Percentiles rank a stretch among this genome's conserved stretches.
These are phyloP conservation scores for Emmonsiellopsis sp. DNA, from an alignment of 2,329 filamentous ascomycete species.

Conservation along the genomic window DNA sequence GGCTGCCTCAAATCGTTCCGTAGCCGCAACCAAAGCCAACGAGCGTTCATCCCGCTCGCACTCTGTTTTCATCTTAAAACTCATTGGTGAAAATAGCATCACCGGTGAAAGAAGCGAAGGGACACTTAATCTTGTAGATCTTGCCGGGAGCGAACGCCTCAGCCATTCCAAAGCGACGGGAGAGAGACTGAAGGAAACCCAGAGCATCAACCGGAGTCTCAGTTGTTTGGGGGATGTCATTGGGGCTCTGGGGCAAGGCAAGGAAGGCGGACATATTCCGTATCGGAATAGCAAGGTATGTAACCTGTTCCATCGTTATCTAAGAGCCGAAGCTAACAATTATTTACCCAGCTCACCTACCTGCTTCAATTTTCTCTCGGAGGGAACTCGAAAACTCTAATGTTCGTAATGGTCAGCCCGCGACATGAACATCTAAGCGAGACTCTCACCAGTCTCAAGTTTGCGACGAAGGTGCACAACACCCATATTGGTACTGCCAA, in stretches of 20 bases:
- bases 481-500: conserved; percentile 85
- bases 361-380: conserved; percentile 89
- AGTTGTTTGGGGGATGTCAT: conserved; percentile 92
- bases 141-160: conserved; percentile 85
- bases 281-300: conserved; percentile 87
- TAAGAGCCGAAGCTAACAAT: background rate
- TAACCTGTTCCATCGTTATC: conserved; percentile 1
- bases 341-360: conserved; percentile 62
- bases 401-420: conserved; percentile 98
- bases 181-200: conserved; percentile 82
- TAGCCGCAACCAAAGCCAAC: conserved; percentile 96
- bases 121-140: conserved; percentile 87
- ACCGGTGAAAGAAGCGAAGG: conserved; percentile 83
- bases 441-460: conserved; percentile 87
- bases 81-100: conserved; percentile 56
- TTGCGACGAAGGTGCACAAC: conserved; percentile 84
- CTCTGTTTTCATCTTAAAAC: conserved; percentile 82
- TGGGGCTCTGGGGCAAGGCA: conserved; percentile 76
- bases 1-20: conserved; percentile 77
- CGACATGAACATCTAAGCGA: conserved; percentile 84
- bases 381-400: conserved; percentile 92
- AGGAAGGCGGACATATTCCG: conserved; percentile 69
- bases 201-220: conserved; percentile 93
- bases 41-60: conserved; percentile 89
- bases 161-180: conserved; percentile 81